Evolutionary conservation across 352 stramenopile genomes (phyloP), one percentile per base, ranked within the genome.

Genomic region (Globisporangium nagaii): DNA sequence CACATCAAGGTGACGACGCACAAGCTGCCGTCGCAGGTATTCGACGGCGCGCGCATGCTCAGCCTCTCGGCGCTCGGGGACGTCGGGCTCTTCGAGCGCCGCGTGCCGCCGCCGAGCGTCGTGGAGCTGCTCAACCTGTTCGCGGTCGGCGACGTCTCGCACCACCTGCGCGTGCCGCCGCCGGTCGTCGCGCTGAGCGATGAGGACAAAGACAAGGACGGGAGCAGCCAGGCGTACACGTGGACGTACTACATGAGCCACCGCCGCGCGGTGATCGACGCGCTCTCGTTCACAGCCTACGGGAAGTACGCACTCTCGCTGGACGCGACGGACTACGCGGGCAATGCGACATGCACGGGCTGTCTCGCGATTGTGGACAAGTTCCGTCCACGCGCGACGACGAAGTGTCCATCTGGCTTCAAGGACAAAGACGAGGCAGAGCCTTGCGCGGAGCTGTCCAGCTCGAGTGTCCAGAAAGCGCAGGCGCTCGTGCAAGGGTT

Each of bases 311-410:
- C 68, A 3, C 63, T 90, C 25, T 37, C 65, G 12, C 27, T 88
- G 19, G 58, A 61, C 10, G 76, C 79, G 12, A 61, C 60, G 27
- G 76, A 86, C 48, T 84, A 84, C 46, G 66, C 55, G 8, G 59
- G 43, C 0, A 58, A 68, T 9, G 62, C 76, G 1, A 71, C 62
- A 34, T 90, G 76, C 40, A 39, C 58, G 0, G 79, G 75, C 4
- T 90, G 76, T 42, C 58, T 90, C 9, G 62, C 73, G 0, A 71
- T 90, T 28, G 62, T 83, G 20, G 79, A 90, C 53, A 59, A 79
- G 6, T 74, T 73, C 48, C 76, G 77, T 30, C 79, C 79, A 3
- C 59, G 46, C 10, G 62, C 60, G 22, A 84, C 71, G 1, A 71
- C 65, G 0, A 32, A 27, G 24, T 90, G 79, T 30, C 76, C 76